Percentiles rank a stretch among this genome's conserved stretches.
These are phyloP conservation scores for Metschnikowia lachancei DNA, from an alignment of 805 yeast genomes.

Conservation along the genomic window DNA sequence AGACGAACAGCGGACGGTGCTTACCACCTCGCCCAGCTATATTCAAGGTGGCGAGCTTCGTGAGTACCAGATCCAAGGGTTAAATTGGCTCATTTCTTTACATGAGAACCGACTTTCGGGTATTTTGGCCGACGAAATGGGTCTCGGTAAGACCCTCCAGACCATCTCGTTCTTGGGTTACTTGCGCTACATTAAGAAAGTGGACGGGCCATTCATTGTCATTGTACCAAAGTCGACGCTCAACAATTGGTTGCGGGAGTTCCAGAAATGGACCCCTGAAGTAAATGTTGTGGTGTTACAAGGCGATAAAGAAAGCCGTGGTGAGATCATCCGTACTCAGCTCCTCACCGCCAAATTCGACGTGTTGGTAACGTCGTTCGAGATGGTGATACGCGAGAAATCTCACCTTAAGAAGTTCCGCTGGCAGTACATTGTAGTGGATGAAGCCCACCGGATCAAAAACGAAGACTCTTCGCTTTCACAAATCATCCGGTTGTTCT, in stretches of 20 bases:
- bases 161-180: slow-evolving; percentile 91
- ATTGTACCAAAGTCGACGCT: slow-evolving; percentile 94
- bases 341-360: slow-evolving; percentile 79
- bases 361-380: slow-evolving; percentile 87
- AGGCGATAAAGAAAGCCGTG: slow-evolving; percentile 84
- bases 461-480: slow-evolving; percentile 91
- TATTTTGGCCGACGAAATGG: slow-evolving; percentile 97
- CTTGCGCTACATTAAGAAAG: slow-evolving; percentile 68
- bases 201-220: slow-evolving; percentile 87
- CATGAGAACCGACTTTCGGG: slow-evolving; percentile 90
- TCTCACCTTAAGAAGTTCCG: slow-evolving; percentile 71
- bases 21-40: slow-evolving; percentile 82
- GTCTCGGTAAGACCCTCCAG: slow-evolving; percentile 92
- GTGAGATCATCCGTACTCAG: slow-evolving; percentile 52
- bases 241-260: slow-evolving; percentile 96
- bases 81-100: slow-evolving; percentile 88
- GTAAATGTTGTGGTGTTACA: slow-evolving; percentile 81
- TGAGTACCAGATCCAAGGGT: slow-evolving; percentile 91
- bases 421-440: slow-evolving; percentile 93
- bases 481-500: slow-evolving; percentile 85
- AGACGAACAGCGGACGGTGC: slow-evolving; percentile 54
- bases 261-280: slow-evolving; percentile 93
- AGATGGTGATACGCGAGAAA: slow-evolving; percentile 90
- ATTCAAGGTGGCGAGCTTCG: slow-evolving; percentile 70
- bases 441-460: slow-evolving; percentile 95